Evolutionary conservation across 768 basidiomycete genomes (phyloP).

Genomic region (Suillus brevipes): DNA sequence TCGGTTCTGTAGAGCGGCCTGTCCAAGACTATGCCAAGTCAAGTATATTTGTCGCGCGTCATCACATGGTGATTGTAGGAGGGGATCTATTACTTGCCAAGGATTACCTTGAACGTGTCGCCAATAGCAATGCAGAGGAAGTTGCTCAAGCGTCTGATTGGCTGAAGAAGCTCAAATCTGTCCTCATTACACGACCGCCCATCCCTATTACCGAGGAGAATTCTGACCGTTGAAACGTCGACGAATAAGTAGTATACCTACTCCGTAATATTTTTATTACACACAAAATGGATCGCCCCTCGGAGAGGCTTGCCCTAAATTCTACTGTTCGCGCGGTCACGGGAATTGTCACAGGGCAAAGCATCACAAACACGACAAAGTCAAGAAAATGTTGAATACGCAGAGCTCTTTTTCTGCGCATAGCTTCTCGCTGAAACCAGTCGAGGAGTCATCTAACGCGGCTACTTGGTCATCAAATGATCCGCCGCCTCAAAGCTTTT

Average conservation of each 20-base stretch:
- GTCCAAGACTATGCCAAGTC: constrained; percentile 82
- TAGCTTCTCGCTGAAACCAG: constrained; percentile 24
- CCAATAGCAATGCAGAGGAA: constrained; percentile 80
- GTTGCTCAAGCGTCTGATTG: constrained; percentile 72
- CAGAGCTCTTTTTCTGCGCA: constrained; percentile 31
- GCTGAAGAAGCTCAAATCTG: constrained; percentile 55
- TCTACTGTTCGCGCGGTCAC: constrained; percentile 39
- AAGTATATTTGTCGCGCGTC: constrained; percentile 80
- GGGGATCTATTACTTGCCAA: constrained; percentile 71
- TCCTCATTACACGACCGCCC: constrained; percentile 25
- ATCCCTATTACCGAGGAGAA: not conserved
- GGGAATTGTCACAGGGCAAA: constrained; percentile 35
- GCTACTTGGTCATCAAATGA: constrained; percentile 7
- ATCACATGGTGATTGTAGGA: constrained; percentile 62
- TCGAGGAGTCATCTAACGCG: constrained; percentile 11
- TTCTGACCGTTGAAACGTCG: not conserved
- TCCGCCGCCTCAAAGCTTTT: constrained; percentile 10
- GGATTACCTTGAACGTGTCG: constrained; percentile 72
- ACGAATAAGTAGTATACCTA: constrained; percentile 6
- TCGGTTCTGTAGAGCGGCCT: constrained; percentile 52
- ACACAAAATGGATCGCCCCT: not conserved
- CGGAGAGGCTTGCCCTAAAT: constrained; percentile 32
- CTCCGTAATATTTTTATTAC: not conserved
- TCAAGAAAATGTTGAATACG: constrained; percentile 34
- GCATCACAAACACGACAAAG: constrained; percentile 40